These are phyloP conservation scores for Paraconiothyrium sp. DNA, from an alignment of 2,329 filamentous ascomycete genomes.

Conservation along the genomic window DNA sequence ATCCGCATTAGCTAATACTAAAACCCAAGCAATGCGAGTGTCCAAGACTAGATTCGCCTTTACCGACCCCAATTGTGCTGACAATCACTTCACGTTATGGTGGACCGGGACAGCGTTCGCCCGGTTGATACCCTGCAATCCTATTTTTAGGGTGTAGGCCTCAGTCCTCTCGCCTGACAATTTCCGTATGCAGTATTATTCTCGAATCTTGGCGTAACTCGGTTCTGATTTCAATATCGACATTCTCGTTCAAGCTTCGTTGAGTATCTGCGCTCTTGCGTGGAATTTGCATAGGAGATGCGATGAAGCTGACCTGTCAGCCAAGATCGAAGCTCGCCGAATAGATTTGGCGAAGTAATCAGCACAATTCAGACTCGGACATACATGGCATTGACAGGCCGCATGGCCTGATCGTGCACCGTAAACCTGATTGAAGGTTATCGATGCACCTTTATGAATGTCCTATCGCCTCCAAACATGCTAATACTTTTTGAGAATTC, in stretches of 20 bases:
- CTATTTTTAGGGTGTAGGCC: not conserved
- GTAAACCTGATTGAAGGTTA: not conserved
- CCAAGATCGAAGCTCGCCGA: not conserved
- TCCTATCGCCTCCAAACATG: constrained; percentile 46
- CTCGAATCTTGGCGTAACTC: not conserved
- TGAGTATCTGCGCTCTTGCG: not conserved
- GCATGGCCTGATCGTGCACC: not conserved
- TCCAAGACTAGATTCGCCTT: not conserved
- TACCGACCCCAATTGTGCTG: not conserved
- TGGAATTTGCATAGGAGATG: not conserved
- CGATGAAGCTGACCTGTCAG: not conserved
- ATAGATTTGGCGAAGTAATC: not conserved
- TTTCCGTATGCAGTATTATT: not conserved
- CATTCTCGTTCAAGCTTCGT: not conserved
- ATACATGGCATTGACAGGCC: not conserved
- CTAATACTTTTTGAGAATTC: constrained; percentile 41
- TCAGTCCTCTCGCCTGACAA: not conserved
- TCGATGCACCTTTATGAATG: constrained; percentile 45
- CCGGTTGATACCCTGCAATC: not conserved
- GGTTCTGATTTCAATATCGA: not conserved
- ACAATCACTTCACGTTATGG: not conserved
- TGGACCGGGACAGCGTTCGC: not conserved
- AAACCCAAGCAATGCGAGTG: not conserved
- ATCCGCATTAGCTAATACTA: not conserved
- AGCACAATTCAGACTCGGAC: too few relatives aligned